Conservation (phyloP, 495 filamentous ascomycete genomes). For the Penicillium mononematosum region DNA sequence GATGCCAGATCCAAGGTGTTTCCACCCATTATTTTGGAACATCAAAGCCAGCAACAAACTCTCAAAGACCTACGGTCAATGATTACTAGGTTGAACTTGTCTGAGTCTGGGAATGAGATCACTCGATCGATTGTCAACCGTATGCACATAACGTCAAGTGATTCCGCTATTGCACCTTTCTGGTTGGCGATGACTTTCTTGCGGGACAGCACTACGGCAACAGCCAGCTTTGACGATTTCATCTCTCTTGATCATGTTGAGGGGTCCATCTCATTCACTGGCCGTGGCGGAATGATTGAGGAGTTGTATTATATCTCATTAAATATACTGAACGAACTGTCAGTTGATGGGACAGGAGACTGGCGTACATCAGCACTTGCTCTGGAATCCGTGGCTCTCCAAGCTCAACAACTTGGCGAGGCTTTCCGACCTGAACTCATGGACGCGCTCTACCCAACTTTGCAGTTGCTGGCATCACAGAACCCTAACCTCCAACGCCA, state of each 20-base stretch:
- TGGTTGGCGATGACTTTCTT: slow-evolving; percentile 81
- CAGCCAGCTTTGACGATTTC: slow-evolving; percentile 63
- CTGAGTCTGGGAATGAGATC: slow-evolving; percentile 41
- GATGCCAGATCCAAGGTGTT: slow-evolving; percentile 2
- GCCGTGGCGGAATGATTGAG: slow-evolving; percentile 59
- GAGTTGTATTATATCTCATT: slow-evolving; percentile 80
- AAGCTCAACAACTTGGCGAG: slow-evolving; percentile 61
- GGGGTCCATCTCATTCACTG: slow-evolving; percentile 32
- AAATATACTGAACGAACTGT: slow-evolving; percentile 54
- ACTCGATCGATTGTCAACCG: slow-evolving; percentile 60
- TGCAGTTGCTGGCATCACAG: slow-evolving; percentile 78
- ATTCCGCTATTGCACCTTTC: slow-evolving; percentile 63
- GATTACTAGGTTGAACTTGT: slow-evolving; percentile 40
- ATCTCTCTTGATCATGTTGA: slow-evolving; percentile 49
- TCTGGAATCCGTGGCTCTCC: slow-evolving; percentile 70
- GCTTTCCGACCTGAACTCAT: slow-evolving; percentile 83
- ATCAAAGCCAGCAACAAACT: slow-evolving; percentile 63
- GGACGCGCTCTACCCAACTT: slow-evolving; percentile 85
- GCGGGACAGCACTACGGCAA: slow-evolving; percentile 45
- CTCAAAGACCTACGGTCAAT: slow-evolving; percentile 51
- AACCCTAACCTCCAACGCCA: slow-evolving; percentile 70
- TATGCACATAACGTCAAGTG: slow-evolving; percentile 53
- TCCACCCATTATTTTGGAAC: slow-evolving; percentile 56
- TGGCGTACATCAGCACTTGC: slow-evolving; percentile 71
- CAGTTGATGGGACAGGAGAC: slow-evolving; percentile 53